Percentiles rank a stretch among this genome's conserved stretches.
These are phyloP conservation scores for Boletellus deceptivus DNA, from an alignment of 1,284 basidiomycete species.

Conservation along the genomic window DNA sequence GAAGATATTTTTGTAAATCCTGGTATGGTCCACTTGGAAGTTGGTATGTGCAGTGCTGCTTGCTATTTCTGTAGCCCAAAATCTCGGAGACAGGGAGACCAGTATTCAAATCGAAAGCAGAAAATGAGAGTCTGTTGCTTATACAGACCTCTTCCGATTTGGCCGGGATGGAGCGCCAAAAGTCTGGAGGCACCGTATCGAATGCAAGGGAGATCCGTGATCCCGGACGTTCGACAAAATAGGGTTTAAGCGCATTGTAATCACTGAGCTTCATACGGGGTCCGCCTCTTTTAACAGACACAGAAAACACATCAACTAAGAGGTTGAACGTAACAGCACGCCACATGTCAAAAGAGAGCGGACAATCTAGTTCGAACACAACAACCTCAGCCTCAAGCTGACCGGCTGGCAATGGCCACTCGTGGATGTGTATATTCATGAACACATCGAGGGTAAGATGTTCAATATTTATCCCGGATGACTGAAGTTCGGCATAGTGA, in stretches of 20 bases:
- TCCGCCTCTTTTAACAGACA: background rate
- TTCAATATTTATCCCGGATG: too few species aligned
- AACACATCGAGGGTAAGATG: background rate
- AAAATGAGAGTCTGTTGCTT: constrained; percentile 18
- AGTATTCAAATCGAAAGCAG: constrained; percentile 32
- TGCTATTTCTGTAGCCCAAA: background rate
- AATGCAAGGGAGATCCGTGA: constrained; percentile 38
- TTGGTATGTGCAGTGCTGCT: background rate
- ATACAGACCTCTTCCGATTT: background rate
- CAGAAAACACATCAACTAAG: constrained; percentile 33
- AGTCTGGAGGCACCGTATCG: constrained; percentile 32
- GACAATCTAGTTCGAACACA: constrained; percentile 47
- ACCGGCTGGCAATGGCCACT: background rate
- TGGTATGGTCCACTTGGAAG: background rate
- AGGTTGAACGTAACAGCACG: constrained; percentile 41
- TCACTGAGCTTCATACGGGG: constrained; percentile 14
- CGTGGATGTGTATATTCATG: background rate
- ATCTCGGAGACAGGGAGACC: background rate
- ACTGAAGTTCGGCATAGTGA: background rate
- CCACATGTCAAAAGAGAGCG: constrained; percentile 43
- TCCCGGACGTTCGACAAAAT: background rate
- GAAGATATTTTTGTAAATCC: background rate
- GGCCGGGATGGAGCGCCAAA: background rate
- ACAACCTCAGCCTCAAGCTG: constrained; percentile 25
- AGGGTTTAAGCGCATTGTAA: background rate